Evolutionary conservation across 2,329 filamentous ascomycete genomes (phyloP).

Genomic region (Pyrenochaeta sp.): DNA sequence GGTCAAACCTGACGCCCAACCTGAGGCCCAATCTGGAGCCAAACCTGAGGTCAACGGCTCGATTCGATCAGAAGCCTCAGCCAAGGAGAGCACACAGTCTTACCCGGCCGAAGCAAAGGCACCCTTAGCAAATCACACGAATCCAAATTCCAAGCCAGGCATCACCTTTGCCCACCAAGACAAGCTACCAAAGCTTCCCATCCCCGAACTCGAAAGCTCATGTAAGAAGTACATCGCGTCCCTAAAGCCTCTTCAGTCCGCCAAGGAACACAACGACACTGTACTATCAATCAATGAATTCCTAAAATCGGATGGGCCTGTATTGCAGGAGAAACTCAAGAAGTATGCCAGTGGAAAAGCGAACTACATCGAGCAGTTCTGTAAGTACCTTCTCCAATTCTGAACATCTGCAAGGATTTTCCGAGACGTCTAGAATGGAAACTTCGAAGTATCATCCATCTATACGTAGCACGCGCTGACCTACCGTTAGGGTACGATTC

Average conservation of each 20-base stretch:
- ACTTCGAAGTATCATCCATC: conserved; percentile 6
- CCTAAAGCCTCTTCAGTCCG: conserved; percentile 80
- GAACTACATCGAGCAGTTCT: conserved; percentile 99
- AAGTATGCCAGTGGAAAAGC: conserved; percentile 89
- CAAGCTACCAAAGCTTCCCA: conserved; percentile 87
- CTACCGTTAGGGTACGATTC: conserved; percentile 86
- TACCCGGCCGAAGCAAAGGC: conserved; percentile 57
- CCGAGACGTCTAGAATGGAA: conserved; percentile 12
- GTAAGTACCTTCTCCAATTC: conserved; percentile 64
- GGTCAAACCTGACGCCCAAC: conserved; percentile 29
- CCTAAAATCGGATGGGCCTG: conserved; percentile 78
- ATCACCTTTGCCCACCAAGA: conserved; percentile 92
- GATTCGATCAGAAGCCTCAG: conserved; percentile 57
- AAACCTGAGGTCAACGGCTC: conserved; percentile 44
- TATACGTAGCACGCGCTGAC: conserved; percentile 30
- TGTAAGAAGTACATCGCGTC: conserved; percentile 81
- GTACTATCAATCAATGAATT: conserved; percentile 84
- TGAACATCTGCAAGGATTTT: conserved; percentile 1
- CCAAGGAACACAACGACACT: conserved; percentile 84
- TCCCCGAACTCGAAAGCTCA: conserved; percentile 83
- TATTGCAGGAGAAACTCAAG: conserved; percentile 87
- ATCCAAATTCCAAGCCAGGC: conserved; percentile 69
- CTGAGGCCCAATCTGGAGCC: conserved; percentile 25
- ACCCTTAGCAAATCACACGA: conserved; percentile 58
- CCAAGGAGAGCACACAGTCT: conserved; percentile 62